A percentile compares a stretch with the other conserved stretches of the same genome.
These are phyloP conservation scores for Boeremia lycopersici DNA, from an alignment of 2,329 filamentous ascomycete genomes.

Conservation along the genomic window DNA sequence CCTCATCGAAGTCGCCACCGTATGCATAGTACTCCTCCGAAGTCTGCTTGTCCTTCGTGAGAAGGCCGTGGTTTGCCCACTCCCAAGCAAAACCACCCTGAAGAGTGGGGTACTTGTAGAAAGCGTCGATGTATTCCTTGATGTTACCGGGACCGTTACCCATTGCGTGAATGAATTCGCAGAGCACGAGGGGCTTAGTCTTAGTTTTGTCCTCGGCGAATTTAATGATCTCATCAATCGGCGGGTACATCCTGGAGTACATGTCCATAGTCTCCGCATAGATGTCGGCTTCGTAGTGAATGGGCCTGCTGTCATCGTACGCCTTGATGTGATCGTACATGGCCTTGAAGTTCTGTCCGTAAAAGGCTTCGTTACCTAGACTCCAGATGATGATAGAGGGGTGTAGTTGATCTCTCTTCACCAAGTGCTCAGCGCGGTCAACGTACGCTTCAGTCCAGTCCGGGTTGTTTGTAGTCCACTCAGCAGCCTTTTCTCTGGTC, in stretches of 20 bases:
- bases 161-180: constrained; percentile 68
- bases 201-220: constrained; percentile 51
- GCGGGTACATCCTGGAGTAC: constrained; percentile 71
- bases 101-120: constrained; percentile 64
- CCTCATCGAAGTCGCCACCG: constrained; percentile 53
- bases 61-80: constrained; percentile 54
- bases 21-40: constrained; percentile 51
- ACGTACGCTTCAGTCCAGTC: constrained; percentile 69
- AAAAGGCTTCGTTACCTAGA: constrained; percentile 75
- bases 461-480: constrained; percentile 66
- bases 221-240: constrained; percentile 57
- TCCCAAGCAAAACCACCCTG: constrained; percentile 65
- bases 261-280: constrained; percentile 67
- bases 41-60: constrained; percentile 48
- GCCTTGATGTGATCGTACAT: constrained; percentile 69
- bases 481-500: constrained; percentile 60
- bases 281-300: constrained; percentile 71
- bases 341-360: constrained; percentile 68
- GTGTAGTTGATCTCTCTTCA: constrained; percentile 74
- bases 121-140: constrained; percentile 70
- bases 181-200: constrained; percentile 63
- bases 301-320: constrained; percentile 62
- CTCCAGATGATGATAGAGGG: constrained; percentile 75
- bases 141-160: constrained; percentile 75
- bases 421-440: constrained; percentile 68